Conservation (phyloP, 495 filamentous ascomycete genomes). For the Clavariopsis aquatica region DNA sequence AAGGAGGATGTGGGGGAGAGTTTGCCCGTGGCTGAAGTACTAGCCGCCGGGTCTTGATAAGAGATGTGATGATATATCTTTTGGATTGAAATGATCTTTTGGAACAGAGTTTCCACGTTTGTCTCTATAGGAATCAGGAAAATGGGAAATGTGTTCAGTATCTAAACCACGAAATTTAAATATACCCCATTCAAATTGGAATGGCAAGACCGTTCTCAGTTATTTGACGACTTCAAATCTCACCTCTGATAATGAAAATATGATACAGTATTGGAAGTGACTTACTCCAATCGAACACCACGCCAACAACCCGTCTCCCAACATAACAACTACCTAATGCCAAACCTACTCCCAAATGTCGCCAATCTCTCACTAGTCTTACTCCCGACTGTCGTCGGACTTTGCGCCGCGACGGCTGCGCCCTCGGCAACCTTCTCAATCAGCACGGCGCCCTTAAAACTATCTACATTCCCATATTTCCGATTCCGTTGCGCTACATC, state of each 20-base stretch:
- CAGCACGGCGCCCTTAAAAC: slow-evolving; percentile 77
- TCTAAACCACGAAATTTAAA: no score
- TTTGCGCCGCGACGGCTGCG: slow-evolving; percentile 30
- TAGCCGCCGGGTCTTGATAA: no score
- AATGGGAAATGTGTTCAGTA: no score
- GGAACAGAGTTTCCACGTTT: no score
- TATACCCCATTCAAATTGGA: no score
- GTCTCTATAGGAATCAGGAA: no score
- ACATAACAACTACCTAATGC: slow-evolving; percentile 13
- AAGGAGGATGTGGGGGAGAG: not conserved
- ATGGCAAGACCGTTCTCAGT: no score
- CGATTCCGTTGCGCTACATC: slow-evolving; percentile 81
- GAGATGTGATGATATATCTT: no score
- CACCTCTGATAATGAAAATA: not conserved
- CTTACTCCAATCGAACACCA: not conserved
- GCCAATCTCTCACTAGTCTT: slow-evolving; percentile 32
- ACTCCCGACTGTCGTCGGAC: slow-evolving; percentile 19
- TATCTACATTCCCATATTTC: slow-evolving; percentile 92
- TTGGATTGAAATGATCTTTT: no score
- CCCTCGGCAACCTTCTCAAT: slow-evolving; percentile 68
- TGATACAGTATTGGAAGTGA: not conserved
- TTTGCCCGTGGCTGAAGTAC: no score
- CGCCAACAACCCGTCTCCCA: not conserved
- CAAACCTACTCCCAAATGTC: slow-evolving; percentile 34
- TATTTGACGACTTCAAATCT: no score